These are phyloP conservation scores for Zarea fungicola DNA, from an alignment of 2,329 filamentous ascomycete species.

Conservation along the genomic window DNA sequence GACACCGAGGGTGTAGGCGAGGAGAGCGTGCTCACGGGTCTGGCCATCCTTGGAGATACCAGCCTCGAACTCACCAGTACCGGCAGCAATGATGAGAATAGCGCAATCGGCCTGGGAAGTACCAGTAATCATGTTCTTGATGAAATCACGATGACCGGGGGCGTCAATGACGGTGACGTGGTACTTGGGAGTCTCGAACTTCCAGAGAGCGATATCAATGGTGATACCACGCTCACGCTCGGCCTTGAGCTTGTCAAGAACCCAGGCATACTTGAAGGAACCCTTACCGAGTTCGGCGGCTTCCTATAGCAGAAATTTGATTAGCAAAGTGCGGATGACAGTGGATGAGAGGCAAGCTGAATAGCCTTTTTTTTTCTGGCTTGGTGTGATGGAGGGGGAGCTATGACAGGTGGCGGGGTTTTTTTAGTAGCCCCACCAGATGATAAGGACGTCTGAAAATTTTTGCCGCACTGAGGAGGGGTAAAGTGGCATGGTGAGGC, in stretches of 20 bases:
- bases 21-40: constrained; percentile 99
- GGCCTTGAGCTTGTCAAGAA: constrained; percentile 99
- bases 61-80: constrained; percentile 99
- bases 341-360: background rate
- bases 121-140: constrained; percentile 99
- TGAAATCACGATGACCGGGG: constrained; percentile 99
- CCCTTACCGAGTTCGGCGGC: constrained; percentile 98
- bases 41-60: constrained; percentile 99
- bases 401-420: constrained; percentile 13
- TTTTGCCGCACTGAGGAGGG: constrained; percentile 16
- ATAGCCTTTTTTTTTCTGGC: background rate
- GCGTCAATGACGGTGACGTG: constrained; percentile 98
- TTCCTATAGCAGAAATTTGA: constrained; percentile 58
- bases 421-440: constrained; percentile 18
- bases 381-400: background rate
- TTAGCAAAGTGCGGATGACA: constrained; percentile 15
- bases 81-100: constrained; percentile 99
- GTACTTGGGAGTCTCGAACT: constrained; percentile 99
- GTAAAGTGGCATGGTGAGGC: constrained; percentile 20
- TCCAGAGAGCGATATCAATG: constrained; percentile 99
- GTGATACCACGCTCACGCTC: constrained; percentile 99
- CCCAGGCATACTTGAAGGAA: constrained; percentile 99
- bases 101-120: constrained; percentile 99
- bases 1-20: constrained; percentile 99
- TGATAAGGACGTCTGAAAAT: constrained; percentile 22